phyloP scores from a whole-genome alignment of 1,284 basidiomycete species.

The Tylopilus sp. region DNA sequence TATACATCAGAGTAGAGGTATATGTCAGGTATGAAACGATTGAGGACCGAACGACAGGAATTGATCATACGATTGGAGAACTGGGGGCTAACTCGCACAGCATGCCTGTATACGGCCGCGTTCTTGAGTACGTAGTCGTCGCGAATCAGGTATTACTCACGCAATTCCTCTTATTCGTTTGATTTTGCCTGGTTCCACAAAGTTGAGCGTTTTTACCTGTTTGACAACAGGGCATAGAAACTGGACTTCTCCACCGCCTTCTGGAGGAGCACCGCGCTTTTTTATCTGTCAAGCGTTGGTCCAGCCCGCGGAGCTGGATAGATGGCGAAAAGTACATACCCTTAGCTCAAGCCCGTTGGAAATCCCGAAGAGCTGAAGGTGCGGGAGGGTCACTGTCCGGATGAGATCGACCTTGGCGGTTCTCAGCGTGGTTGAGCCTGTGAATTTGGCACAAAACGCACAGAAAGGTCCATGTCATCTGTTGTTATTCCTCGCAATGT shows the following conservation, averaged over 20 bases:
- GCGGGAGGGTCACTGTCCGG: conserved; percentile 88
- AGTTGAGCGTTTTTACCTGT: conserved; percentile 86
- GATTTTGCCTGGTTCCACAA: conserved; percentile 85
- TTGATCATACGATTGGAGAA: conserved; percentile 98
- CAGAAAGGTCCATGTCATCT: conserved; percentile 83
- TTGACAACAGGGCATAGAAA: conserved; percentile 92
- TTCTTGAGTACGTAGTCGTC: conserved; percentile 2
- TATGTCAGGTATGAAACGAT: conserved; percentile 96
- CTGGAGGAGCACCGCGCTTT: conserved; percentile 86
- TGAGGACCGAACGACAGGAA: conserved; percentile 83
- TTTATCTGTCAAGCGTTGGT: conserved; percentile 60
- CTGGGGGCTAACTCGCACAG: conserved; percentile 92
- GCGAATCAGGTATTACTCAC: conserved; percentile 45
- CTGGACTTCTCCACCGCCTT: conserved; percentile 89
- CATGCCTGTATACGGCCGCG: conserved; percentile 54
- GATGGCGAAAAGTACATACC: conserved; percentile 39
- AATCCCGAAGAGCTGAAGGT: conserved; percentile 85
- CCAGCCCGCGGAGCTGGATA: not conserved
- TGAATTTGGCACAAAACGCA: conserved; percentile 35
- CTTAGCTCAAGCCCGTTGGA: conserved; percentile 82
- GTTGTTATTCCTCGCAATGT: conserved; percentile 89
- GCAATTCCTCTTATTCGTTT: conserved; percentile 94
- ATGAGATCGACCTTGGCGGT: conserved; percentile 70
- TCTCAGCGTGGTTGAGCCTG: conserved; percentile 4
- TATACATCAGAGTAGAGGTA: conserved; percentile 99